Conservation (phyloP, 257 asterid genomes). For the Salvia miltiorrhiza region DNA sequence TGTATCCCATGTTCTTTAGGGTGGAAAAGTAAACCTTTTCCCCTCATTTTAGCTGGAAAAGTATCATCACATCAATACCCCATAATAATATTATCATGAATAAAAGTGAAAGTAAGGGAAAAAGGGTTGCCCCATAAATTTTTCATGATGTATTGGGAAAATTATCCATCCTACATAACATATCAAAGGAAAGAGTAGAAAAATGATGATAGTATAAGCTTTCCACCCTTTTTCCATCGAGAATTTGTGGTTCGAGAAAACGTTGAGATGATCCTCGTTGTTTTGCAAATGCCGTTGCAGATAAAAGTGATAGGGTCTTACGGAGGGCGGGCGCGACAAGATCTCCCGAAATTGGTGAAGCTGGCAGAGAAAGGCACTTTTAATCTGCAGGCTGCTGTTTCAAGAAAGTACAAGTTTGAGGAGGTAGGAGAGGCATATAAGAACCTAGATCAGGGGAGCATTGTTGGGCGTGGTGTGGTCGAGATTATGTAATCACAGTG, state of each 20-base stretch:
- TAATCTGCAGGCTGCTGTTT: slow-evolving; percentile 76
- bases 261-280: not conserved
- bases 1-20: no score
- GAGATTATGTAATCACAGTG: slow-evolving; percentile 61
- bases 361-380: slow-evolving; percentile 86
- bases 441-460: slow-evolving; percentile 74
- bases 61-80: no score
- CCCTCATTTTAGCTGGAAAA: no score
- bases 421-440: slow-evolving; percentile 64
- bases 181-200: no score
- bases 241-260: not conserved
- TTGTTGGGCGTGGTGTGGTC: slow-evolving; percentile 80
- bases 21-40: no score
- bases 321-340: slow-evolving; percentile 95
- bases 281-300: slow-evolving; percentile 38
- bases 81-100: no score
- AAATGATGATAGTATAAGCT: no score
- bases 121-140: no score
- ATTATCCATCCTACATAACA: no score
- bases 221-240: no score
- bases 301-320: slow-evolving; percentile 92
- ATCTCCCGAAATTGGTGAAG: slow-evolving; percentile 84
- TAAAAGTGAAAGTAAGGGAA: no score
- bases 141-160: no score
- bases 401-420: slow-evolving; percentile 78